Conservation (phyloP, 2,329 filamentous ascomycete species). For the Biscogniauxia sp. region DNA sequence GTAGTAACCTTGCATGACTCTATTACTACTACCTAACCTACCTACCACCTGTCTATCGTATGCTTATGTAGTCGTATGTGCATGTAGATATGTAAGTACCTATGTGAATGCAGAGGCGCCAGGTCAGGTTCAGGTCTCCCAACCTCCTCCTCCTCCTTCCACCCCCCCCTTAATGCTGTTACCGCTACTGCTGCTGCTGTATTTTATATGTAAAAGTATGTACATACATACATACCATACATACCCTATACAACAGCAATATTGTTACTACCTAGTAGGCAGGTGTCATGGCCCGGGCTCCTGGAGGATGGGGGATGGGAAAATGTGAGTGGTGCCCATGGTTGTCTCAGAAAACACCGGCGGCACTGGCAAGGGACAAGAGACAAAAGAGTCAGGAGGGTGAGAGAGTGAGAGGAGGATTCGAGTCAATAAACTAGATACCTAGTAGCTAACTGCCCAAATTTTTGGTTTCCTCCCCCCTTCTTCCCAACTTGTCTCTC, state of each 20-base stretch:
- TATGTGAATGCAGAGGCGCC: no score
- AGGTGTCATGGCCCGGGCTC: not conserved
- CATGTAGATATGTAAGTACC: no score
- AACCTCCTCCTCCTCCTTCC: not conserved
- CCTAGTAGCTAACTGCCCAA: not conserved
- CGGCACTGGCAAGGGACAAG: not conserved
- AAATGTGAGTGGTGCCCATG: not conserved
- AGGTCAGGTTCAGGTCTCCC: not conserved
- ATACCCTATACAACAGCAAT: no score
- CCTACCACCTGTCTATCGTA: not conserved
- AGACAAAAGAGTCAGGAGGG: not conserved
- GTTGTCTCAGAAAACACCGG: not conserved
- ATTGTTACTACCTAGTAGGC: no score
- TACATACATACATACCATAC: not conserved
- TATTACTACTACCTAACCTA: not conserved
- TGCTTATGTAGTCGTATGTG: not conserved
- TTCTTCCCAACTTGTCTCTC: not conserved
- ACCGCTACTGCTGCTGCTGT: not conserved
- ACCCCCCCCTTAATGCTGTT: not conserved
- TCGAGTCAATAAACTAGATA: not conserved
- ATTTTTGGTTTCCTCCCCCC: not conserved
- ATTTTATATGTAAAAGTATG: no score
- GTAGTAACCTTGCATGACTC: not conserved
- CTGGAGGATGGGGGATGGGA: not conserved
- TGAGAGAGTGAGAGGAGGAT: not conserved